These are phyloP conservation scores for Rubus idaeus DNA, from an alignment of 306 rosid species.

Conservation along the genomic window DNA sequence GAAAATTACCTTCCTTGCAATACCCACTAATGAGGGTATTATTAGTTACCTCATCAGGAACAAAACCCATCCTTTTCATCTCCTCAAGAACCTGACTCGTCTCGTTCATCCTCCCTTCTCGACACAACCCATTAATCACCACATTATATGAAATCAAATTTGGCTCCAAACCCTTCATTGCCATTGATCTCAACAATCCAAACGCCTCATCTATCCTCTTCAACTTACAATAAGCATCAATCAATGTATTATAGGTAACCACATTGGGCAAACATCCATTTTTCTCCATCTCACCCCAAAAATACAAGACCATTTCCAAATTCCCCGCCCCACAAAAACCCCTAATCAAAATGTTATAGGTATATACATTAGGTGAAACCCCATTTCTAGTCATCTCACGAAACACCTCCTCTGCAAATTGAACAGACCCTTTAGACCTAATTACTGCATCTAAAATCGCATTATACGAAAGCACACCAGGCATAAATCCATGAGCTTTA, in stretches of 20 bases:
- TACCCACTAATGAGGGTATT: constrained; percentile 78
- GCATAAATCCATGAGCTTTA: constrained; percentile 58
- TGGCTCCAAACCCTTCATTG: constrained; percentile 50
- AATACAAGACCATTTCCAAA: constrained; percentile 45
- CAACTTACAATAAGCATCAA: constrained; percentile 58
- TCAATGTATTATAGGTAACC: constrained; percentile 72
- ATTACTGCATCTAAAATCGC: constrained; percentile 55
- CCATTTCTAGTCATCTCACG: constrained; percentile 58
- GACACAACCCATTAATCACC: constrained; percentile 72
- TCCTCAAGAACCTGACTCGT: constrained; percentile 47
- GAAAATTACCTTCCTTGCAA: constrained; percentile 80
- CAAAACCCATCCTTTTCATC: constrained; percentile 57
- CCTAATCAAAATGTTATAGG: constrained; percentile 76
- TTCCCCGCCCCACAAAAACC: constrained; percentile 52
- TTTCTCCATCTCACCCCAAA: constrained; percentile 64
- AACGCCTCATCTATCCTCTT: constrained; percentile 56
- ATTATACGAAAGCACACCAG: constrained; percentile 64
- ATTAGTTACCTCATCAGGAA: constrained; percentile 67
- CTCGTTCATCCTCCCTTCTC: constrained; percentile 63
- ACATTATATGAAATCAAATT: constrained; percentile 80
- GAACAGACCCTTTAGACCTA: constrained; percentile 36
- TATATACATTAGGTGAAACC: constrained; percentile 69
- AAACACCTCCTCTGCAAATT: constrained; percentile 34
- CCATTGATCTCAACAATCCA: constrained; percentile 51
- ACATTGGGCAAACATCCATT: constrained; percentile 68